Evolutionary conservation across 1,284 basidiomycete species (phyloP).

Genomic region (Rhodofomes roseus): DNA sequence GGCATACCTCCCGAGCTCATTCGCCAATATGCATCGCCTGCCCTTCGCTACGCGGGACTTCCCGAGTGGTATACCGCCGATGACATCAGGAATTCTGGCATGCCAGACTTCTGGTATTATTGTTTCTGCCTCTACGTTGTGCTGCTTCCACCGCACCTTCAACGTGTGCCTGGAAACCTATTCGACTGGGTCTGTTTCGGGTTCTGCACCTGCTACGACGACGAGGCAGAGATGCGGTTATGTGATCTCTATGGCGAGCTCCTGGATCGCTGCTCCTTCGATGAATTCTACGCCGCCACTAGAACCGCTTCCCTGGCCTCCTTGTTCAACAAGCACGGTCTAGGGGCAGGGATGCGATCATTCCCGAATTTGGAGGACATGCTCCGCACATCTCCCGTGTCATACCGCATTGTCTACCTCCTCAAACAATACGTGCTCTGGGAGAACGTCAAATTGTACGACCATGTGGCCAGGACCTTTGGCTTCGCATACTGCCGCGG

Average conservation of each 20-base stretch:
- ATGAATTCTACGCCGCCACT: background rate
- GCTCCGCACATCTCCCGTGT: background rate
- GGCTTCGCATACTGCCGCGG: background rate
- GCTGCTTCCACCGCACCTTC: background rate
- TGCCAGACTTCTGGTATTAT: background rate
- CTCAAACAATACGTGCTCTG: background rate
- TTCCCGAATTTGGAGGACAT: background rate
- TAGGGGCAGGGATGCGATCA: background rate
- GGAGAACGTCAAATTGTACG: background rate
- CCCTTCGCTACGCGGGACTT: background rate
- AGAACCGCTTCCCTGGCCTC: background rate
- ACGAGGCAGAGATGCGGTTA: background rate
- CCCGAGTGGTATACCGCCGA: background rate
- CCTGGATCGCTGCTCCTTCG: background rate
- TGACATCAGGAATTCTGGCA: background rate
- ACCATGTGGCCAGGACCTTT: background rate
- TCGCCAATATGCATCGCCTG: background rate
- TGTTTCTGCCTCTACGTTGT: background rate
- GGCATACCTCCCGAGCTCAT: too few relatives aligned
- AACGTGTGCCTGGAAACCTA: background rate
- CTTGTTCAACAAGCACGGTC: background rate
- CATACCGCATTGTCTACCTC: background rate
- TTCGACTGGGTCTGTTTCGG: background rate
- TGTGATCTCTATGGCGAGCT: background rate
- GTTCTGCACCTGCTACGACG: background rate